phyloP scores from a whole-genome alignment of 108 stramenopile genomes.

The Parietichytrium sp. region DNA sequence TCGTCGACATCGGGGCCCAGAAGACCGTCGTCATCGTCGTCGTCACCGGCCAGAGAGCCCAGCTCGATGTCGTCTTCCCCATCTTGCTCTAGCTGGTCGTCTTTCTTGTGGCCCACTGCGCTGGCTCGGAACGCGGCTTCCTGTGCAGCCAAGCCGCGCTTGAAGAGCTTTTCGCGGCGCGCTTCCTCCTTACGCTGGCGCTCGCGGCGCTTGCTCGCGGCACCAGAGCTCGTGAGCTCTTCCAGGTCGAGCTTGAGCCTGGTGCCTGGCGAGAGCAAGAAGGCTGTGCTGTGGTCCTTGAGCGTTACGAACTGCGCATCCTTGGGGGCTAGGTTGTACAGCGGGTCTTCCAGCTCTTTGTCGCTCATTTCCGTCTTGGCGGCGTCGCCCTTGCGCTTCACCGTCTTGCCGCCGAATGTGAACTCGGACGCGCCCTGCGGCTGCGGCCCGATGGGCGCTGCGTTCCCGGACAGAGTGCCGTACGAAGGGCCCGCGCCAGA shows the following conservation, averaged over 20 bases:
- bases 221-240: slow-evolving; percentile 35
- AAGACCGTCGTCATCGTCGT: background rate
- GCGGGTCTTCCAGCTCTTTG: background rate
- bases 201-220: background rate
- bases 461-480: no score
- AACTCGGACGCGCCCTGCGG: no score
- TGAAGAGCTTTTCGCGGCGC: slow-evolving; percentile 7
- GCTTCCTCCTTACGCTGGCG: slow-evolving; percentile 13
- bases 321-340: slow-evolving; percentile 2
- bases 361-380: background rate
- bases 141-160: background rate
- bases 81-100: no score
- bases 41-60: no score
- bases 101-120: no score
- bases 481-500: background rate
- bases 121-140: background rate
- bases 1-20: background rate
- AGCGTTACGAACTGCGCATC: slow-evolving; percentile 43
- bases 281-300: slow-evolving; percentile 45
- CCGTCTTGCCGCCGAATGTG: background rate
- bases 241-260: slow-evolving; percentile 42
- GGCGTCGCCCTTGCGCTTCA: background rate
- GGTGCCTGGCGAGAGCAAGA: slow-evolving; percentile 28
- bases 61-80: no score
- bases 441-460: no score